Percentiles rank a stretch among this genome's conserved stretches.
Conservation (phyloP, 106 monocot species). For the Dendrobium catenatum region DNA sequence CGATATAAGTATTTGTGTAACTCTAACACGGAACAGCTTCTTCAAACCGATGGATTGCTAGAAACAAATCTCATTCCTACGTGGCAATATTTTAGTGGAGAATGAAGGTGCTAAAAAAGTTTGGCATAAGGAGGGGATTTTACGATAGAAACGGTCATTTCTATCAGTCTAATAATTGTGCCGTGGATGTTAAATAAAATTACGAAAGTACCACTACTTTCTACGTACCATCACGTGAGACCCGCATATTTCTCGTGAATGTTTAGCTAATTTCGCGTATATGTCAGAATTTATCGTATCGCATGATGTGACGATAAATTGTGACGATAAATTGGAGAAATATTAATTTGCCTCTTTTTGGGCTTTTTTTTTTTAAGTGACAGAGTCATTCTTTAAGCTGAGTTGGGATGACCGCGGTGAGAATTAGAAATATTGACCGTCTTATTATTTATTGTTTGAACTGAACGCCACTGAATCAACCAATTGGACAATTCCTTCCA, state of each 20-base stretch:
- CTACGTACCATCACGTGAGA: neutral
- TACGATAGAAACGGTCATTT: neutral
- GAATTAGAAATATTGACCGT: neutral
- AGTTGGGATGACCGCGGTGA: neutral
- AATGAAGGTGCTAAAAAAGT: neutral
- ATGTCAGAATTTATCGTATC: neutral
- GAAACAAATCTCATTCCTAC: neutral
- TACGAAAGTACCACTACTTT: constrained; percentile 1
- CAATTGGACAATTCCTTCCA: neutral
- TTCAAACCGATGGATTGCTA: neutral
- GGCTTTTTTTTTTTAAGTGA: neutral
- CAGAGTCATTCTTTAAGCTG: neutral
- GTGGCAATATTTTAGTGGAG: neutral
- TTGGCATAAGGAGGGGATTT: neutral
- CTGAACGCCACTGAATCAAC: neutral
- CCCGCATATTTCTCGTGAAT: neutral
- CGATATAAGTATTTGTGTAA: neutral
- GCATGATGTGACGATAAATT: neutral
- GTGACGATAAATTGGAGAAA: neutral
- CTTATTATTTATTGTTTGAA: neutral
- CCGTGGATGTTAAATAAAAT: neutral
- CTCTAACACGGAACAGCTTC: neutral
- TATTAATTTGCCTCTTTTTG: neutral
- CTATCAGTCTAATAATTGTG: neutral
- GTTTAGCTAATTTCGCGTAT: neutral